Conservation (phyloP, 2,329 filamentous ascomycete genomes). For the Trichoderma simmonsii region DNA sequence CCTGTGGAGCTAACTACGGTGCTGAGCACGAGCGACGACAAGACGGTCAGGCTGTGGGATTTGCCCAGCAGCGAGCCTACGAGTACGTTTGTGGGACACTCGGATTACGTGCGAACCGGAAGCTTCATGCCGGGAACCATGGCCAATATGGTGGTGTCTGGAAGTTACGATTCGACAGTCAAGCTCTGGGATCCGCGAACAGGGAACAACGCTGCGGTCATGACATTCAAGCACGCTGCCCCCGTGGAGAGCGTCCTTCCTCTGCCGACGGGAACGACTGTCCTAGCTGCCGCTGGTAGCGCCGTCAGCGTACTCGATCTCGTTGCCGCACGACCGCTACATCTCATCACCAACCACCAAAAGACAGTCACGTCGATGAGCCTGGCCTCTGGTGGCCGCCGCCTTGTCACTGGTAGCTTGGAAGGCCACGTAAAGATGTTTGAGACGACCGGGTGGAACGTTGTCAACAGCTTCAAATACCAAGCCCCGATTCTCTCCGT, state of each 20-base stretch:
- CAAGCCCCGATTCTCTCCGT: constrained; percentile 85
- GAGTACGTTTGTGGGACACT: constrained; percentile 78
- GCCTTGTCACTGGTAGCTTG: constrained; percentile 82
- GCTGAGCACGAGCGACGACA: constrained; percentile 88
- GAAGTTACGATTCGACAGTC: constrained; percentile 92
- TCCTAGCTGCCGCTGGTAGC: constrained; percentile 81
- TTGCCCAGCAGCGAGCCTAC: constrained; percentile 74
- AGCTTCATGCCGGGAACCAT: constrained; percentile 74
- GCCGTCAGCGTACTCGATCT: constrained; percentile 89
- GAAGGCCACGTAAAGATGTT: constrained; percentile 98
- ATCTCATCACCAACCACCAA: constrained; percentile 89
- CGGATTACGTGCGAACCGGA: constrained; percentile 87
- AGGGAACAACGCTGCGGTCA: constrained; percentile 63
- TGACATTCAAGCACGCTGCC: constrained; percentile 93
- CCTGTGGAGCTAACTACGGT: constrained; percentile 80
- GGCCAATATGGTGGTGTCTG: constrained; percentile 78
- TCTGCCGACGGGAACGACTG: constrained; percentile 78
- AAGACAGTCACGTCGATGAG: constrained; percentile 92
- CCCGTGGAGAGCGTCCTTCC: constrained; percentile 86
- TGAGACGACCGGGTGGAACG: constrained; percentile 91
- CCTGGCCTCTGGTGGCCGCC: constrained; percentile 73
- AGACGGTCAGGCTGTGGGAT: constrained; percentile 92
- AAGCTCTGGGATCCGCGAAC: constrained; percentile 88
- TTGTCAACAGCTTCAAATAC: constrained; percentile 93
- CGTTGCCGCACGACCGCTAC: constrained; percentile 82